phyloP scores from a whole-genome alignment of 768 basidiomycete genomes.

The Hypsizygus marmoreus region DNA sequence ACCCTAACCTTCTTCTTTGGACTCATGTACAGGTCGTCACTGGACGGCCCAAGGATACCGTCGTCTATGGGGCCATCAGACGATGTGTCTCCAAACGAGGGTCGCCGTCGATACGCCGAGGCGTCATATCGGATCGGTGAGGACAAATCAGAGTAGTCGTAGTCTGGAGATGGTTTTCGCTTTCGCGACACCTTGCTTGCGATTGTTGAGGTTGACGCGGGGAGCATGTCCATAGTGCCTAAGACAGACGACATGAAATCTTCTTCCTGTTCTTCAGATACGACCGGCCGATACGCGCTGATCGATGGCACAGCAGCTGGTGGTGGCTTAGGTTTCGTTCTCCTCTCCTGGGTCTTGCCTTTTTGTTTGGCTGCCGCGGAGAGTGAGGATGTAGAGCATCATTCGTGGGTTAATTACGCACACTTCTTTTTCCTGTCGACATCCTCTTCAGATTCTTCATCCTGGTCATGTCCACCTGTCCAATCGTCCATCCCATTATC shows the following conservation, averaged over 20 bases:
- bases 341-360: conserved; percentile 36
- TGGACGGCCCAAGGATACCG: conserved; percentile 36
- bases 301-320: conserved; percentile 62
- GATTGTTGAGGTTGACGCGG: conserved; percentile 36
- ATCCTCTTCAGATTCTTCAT: conserved; percentile 59
- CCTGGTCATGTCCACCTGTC: conserved; percentile 61
- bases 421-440: conserved; percentile 45
- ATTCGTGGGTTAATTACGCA: conserved; percentile 17
- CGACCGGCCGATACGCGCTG: conserved; percentile 76
- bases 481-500: conserved; percentile 99
- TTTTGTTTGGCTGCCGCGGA: conserved; percentile 40
- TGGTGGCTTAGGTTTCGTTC: conserved; percentile 51
- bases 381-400: background rate
- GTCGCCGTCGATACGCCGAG: conserved; percentile 35
- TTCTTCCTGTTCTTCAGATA: conserved; percentile 78
- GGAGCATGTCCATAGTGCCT: conserved; percentile 62
- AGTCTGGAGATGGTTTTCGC: conserved; percentile 63
- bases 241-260: conserved; percentile 89
- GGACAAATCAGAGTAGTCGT: conserved; percentile 41
- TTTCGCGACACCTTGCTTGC: conserved; percentile 48
- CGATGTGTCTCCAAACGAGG: conserved; percentile 42
- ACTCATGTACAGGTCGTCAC: conserved; percentile 65
- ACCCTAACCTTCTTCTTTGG: conserved; percentile 67
- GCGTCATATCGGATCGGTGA: conserved; percentile 32
- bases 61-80: conserved; percentile 49